Percentiles rank a stretch among this genome's conserved stretches.
phyloP scores from a whole-genome alignment of 305 asterid species.

The Petunia hybrid region DNA sequence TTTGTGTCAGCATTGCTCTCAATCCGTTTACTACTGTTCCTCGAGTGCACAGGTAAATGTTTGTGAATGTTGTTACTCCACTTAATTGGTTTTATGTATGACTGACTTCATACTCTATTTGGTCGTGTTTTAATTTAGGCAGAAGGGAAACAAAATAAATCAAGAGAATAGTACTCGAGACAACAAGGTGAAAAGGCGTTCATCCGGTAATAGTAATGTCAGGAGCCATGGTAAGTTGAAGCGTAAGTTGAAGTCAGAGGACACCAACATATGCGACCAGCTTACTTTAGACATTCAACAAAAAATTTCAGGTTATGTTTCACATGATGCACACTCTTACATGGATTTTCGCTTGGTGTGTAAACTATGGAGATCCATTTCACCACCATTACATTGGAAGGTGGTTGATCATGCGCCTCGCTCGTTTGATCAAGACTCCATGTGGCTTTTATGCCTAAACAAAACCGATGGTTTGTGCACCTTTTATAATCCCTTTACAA shows the following conservation, averaged over 20 bases:
- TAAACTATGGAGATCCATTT: neutral
- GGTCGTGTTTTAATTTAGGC: neutral
- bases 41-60: no score
- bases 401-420: neutral
- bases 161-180: neutral
- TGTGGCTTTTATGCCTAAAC: constrained; percentile 9
- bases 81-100: no score
- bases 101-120: neutral
- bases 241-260: neutral
- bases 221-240: neutral
- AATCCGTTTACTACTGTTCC: no score
- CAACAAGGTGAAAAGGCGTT: neutral
- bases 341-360: neutral
- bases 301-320: neutral
- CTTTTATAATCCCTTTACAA: neutral
- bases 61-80: no score
- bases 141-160: neutral
- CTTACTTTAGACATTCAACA: neutral
- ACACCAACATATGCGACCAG: neutral
- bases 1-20: no score
- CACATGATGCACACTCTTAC: neutral
- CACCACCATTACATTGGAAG: neutral
- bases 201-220: neutral
- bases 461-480: constrained; percentile 18
- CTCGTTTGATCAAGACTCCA: neutral